Conservation (phyloP, 306 rosid genomes). For the Echinosophora koreensis region DNA sequence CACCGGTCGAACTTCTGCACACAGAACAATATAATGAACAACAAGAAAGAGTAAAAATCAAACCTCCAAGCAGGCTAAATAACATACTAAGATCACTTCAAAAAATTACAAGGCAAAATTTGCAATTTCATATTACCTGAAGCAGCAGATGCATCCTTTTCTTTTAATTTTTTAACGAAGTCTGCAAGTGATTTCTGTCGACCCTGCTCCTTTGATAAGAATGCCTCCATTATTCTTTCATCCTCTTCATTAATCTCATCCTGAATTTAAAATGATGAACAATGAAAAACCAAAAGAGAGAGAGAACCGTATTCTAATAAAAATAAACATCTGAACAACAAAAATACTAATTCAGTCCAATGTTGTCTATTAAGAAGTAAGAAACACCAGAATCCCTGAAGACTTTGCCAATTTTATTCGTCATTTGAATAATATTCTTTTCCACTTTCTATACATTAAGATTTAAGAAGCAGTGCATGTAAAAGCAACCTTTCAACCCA, state of each 20-base stretch:
- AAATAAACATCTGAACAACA: neutral
- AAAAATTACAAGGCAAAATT: neutral
- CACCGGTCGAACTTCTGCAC: conserved; percentile 70
- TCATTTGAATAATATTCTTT: neutral
- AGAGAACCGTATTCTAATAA: neutral
- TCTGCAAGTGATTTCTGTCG: conserved; percentile 72
- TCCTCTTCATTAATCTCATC: conserved; percentile 77
- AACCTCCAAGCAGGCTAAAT: neutral
- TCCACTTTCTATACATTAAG: neutral
- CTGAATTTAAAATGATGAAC: conserved; percentile 41
- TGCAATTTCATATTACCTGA: conserved; percentile 57
- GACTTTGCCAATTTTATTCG: neutral
- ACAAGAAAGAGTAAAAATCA: conserved; percentile 11
- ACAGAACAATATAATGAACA: conserved; percentile 34
- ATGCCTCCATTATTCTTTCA: conserved; percentile 70
- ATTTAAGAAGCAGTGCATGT: neutral
- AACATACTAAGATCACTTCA: conserved; percentile 19
- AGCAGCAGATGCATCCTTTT: conserved; percentile 60
- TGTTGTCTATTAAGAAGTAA: conserved; percentile 1
- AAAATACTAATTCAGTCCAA: neutral
- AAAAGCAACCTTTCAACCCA: neutral
- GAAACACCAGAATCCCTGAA: neutral
- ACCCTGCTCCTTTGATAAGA: conserved; percentile 58
- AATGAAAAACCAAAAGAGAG: neutral
- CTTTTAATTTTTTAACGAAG: conserved; percentile 72